These are phyloP conservation scores for Talaromyces wortmannii DNA, from an alignment of 495 filamentous ascomycete genomes.

Conservation along the genomic window DNA sequence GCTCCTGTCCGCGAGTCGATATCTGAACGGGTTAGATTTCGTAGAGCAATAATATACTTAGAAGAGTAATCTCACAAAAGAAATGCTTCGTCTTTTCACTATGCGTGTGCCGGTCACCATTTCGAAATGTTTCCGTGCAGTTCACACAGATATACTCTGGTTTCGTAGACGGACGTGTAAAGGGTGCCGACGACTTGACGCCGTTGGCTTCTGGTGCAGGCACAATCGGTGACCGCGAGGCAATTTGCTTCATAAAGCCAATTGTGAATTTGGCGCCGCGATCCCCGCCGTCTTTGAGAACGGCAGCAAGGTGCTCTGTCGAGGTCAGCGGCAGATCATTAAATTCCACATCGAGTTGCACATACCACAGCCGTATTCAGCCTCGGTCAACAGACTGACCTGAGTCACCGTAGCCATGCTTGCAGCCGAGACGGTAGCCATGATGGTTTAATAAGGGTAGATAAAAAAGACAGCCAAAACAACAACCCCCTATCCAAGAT, in stretches of 20 bases:
- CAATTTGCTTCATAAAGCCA: conserved; percentile 26
- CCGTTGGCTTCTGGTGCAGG: background rate
- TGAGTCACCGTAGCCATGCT: conserved; percentile 1
- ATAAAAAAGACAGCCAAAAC: background rate
- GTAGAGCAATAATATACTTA: background rate
- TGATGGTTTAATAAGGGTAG: background rate
- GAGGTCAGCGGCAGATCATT: background rate
- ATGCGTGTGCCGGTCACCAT: conserved; percentile 27
- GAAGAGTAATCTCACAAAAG: conserved; percentile 25
- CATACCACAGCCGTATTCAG: conserved; percentile 41
- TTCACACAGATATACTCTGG: conserved; percentile 36
- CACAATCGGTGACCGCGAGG: conserved; percentile 2
- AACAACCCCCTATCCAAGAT: background rate
- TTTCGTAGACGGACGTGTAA: conserved; percentile 13
- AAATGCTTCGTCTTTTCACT: conserved; percentile 34
- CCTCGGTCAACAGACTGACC: conserved; percentile 23
- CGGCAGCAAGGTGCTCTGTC: conserved; percentile 34
- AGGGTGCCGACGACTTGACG: background rate
- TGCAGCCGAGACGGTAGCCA: background rate
- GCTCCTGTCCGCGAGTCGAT: conserved; percentile 74
- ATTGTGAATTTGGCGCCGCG: conserved; percentile 31
- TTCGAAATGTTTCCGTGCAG: conserved; percentile 28
- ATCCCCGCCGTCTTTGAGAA: conserved; percentile 19
- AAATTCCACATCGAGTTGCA: background rate
- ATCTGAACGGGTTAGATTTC: conserved; percentile 36